Conservation (phyloP, 1,139 yeast species). For the Pichia sp. region DNA sequence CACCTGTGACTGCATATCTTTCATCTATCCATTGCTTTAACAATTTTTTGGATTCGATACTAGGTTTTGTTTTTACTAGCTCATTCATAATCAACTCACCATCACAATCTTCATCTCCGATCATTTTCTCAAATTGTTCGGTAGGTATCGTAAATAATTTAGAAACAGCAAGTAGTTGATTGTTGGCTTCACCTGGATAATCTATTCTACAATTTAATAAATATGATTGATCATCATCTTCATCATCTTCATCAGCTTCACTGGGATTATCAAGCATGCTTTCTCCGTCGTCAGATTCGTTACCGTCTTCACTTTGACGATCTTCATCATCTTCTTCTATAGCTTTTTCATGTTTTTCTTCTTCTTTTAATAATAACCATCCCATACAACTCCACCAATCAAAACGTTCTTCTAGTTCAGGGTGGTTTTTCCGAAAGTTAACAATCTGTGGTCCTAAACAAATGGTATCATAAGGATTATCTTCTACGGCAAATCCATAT, state of each 20-base stretch:
- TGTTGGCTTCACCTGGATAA: slow-evolving; percentile 36
- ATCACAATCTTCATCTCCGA: slow-evolving; percentile 8
- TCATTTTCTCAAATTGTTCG: slow-evolving; percentile 11
- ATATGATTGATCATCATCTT: slow-evolving; percentile 31
- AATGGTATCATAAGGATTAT: slow-evolving; percentile 54
- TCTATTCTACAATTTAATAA: slow-evolving; percentile 33
- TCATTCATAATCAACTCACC: slow-evolving; percentile 4
- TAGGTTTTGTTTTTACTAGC: background rate
- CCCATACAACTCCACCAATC: slow-evolving; percentile 59
- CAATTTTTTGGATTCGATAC: slow-evolving; percentile 1
- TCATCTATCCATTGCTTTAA: slow-evolving; percentile 5
- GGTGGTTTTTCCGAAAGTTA: slow-evolving; percentile 23
- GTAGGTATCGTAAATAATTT: slow-evolving; percentile 30
- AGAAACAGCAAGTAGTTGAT: slow-evolving; percentile 35
- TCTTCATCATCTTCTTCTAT: slow-evolving; percentile 13
- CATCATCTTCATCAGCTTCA: slow-evolving; percentile 21
- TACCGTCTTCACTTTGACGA: slow-evolving; percentile 20
- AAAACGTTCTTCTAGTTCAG: slow-evolving; percentile 39
- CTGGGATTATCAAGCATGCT: slow-evolving; percentile 6
- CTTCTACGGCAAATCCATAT: slow-evolving; percentile 63
- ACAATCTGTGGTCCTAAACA: slow-evolving; percentile 48
- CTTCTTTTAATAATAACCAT: slow-evolving; percentile 11
- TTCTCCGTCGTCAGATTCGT: slow-evolving; percentile 17
- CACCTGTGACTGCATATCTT: slow-evolving; percentile 2
- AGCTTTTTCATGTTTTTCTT: slow-evolving; percentile 13